A percentile compares a stretch with the other conserved stretches of the same genome.
phyloP scores from a whole-genome alignment of 2,329 filamentous ascomycete species.

The Pyrenophora teres region DNA sequence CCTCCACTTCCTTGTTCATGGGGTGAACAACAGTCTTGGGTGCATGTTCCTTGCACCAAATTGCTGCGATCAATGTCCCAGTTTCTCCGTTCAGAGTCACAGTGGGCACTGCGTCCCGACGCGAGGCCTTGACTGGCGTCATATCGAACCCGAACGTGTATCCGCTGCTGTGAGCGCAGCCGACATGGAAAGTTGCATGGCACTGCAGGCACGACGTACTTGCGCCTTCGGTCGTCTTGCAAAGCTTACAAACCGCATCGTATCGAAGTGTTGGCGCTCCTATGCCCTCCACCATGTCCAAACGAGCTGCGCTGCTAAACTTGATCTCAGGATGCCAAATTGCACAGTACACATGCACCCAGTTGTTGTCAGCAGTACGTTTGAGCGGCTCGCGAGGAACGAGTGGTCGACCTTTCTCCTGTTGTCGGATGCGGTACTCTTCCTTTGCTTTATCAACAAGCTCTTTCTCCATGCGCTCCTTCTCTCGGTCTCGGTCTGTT shows the following conservation, averaged over 20 bases:
- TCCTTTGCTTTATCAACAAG: constrained; percentile 77
- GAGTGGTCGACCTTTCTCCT: constrained; percentile 79
- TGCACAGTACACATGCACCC: constrained; percentile 94
- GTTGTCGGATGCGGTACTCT: constrained; percentile 81
- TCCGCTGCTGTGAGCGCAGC: constrained; percentile 83
- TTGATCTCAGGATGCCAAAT: constrained; percentile 91
- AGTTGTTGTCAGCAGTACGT: constrained; percentile 93
- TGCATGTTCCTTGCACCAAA: constrained; percentile 92
- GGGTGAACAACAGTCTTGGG: constrained; percentile 72
- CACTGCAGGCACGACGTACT: constrained; percentile 84
- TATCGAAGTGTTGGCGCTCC: constrained; percentile 73
- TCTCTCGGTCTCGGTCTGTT: constrained; percentile 86
- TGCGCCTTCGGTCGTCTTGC: constrained; percentile 75
- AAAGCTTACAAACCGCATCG: constrained; percentile 80
- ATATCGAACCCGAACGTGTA: constrained; percentile 90
- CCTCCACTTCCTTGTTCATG: constrained; percentile 76
- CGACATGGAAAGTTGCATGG: constrained; percentile 75
- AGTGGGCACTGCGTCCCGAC: constrained; percentile 78
- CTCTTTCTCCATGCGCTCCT: constrained; percentile 83
- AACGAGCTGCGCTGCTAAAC: constrained; percentile 80
- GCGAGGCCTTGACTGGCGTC: constrained; percentile 83
- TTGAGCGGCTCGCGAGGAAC: constrained; percentile 91
- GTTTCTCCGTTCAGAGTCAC: constrained; percentile 80
- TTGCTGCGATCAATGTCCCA: constrained; percentile 79
- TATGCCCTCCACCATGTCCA: constrained; percentile 89